phyloP scores from a whole-genome alignment of 1,284 basidiomycete genomes.

The Irpex sp. region DNA sequence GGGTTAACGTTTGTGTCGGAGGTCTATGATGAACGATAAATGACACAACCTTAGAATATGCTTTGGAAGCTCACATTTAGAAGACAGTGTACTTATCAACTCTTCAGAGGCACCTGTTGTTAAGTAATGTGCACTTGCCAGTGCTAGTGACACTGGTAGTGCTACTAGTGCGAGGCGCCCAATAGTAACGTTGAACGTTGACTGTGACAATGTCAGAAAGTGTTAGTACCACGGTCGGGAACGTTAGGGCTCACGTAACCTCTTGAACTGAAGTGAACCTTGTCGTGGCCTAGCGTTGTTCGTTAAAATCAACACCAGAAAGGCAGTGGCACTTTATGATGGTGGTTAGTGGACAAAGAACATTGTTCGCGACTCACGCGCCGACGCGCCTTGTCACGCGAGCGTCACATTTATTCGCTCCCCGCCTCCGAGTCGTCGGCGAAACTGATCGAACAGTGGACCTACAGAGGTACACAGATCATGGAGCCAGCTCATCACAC shows the following conservation, averaged over 20 bases:
- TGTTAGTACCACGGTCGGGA: too few relatives aligned
- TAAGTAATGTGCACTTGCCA: too few relatives aligned
- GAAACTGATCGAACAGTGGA: not conserved
- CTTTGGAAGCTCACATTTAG: not conserved
- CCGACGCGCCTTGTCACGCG: conserved; percentile 1
- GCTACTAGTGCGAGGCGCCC: too few relatives aligned
- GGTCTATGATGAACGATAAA: not conserved
- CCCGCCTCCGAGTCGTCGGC: not conserved
- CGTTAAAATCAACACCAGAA: too few relatives aligned
- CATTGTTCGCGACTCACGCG: not conserved
- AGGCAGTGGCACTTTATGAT: not conserved
- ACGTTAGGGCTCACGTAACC: too few relatives aligned
- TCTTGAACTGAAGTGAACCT: too few relatives aligned
- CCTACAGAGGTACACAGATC: not conserved
- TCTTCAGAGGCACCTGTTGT: too few relatives aligned
- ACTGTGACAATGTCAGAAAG: too few relatives aligned
- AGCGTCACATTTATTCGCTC: not conserved
- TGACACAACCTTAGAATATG: not conserved
- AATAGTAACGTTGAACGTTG: too few relatives aligned
- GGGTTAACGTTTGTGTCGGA: not conserved
- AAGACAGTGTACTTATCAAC: too few relatives aligned
- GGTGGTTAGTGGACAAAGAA: not conserved
- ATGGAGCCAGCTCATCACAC: not conserved
- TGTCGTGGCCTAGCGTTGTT: too few relatives aligned
- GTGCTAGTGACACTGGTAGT: too few relatives aligned